Base-by-base conservation (phyloP, 1,139 yeast genomes). In the Nakaseomyces sp. region DNA sequence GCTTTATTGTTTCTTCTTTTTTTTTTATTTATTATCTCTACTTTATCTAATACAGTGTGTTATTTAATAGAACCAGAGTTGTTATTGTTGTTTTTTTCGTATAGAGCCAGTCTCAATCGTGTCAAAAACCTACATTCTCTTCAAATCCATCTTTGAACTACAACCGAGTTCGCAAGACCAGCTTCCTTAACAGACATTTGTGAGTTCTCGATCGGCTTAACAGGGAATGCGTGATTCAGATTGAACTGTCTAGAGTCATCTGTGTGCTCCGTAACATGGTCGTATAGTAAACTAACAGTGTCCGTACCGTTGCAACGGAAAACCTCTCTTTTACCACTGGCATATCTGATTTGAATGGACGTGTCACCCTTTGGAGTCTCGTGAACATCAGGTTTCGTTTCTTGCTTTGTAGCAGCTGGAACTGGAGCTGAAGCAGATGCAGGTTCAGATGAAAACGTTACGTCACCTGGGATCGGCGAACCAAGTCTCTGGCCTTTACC, bases 401-500 rank as follows among this genome's bases (percentile, higher is more conserved):
- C 26, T 32, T 40, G 29, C 13, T 50, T 47, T 7, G 44, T n/a
- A n/a, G n/a, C 42, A n/a, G 46, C 51, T 18, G 57, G 43, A 15
- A 49, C 47, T 16, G 44, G 22, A n/a, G 47, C 51, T 17, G 57
- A 43, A 13, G 50, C 47, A 17, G 44, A 19, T 18, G 55, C 46
- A 6, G 41, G 44, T 19, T 37, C 31, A 6, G 40, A 29, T n/a
- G 43, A 35, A 10, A 15, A 5, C n/a, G 20, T n/a, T 5, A 17
- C 30, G 45, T 81, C 89, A 0, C 91, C 86, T 0, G 94, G 91
- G 9, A 86, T 83, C 1, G 93, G 94, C 1, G 91, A 80, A 1
- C 99, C 99, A 45, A 91, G 71, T 54, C 97, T 73, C 47, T 81
- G 82, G n/a, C 99, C 98, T 2, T 68, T 60, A 4, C 98, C 97